A percentile compares a stretch with the other conserved stretches of the same genome.
Evolutionary conservation across 2,329 filamentous ascomycete species (phyloP).

Genomic region (Pezicula neosporulosa): DNA sequence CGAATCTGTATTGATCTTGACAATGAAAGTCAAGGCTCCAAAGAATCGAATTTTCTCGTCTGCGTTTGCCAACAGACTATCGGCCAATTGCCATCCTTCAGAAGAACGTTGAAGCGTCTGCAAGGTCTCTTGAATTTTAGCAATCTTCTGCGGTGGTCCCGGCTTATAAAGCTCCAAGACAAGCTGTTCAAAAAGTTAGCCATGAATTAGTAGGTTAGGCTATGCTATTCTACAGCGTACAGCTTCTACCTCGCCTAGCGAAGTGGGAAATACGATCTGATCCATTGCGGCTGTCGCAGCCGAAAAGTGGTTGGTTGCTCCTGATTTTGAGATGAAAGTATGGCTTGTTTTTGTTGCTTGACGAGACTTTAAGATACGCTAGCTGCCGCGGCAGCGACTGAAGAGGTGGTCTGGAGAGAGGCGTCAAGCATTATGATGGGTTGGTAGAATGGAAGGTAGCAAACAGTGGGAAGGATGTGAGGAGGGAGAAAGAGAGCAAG

Average conservation of each 20-base stretch:
- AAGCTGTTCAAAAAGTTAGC: conserved; percentile 27
- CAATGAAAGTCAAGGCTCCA: conserved; percentile 85
- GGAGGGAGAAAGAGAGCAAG: no score
- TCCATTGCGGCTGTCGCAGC: neutral
- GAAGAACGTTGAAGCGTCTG: conserved; percentile 75
- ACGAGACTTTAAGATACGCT: no score
- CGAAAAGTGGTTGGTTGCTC: conserved; percentile 18
- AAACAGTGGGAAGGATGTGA: no score
- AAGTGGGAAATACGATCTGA: neutral
- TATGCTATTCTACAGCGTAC: neutral
- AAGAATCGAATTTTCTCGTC: conserved; percentile 85
- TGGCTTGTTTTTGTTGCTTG: no score
- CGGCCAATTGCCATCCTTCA: conserved; percentile 82
- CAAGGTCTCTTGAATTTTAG: conserved; percentile 67
- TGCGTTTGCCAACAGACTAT: conserved; percentile 65
- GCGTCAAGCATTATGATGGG: no score
- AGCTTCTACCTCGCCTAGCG: neutral
- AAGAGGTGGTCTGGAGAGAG: no score
- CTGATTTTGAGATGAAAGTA: neutral
- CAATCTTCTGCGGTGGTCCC: conserved; percentile 35
- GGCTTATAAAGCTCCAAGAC: conserved; percentile 49
- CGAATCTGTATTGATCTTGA: conserved; percentile 94
- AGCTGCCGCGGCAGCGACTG: no score
- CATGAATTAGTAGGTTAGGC: neutral
- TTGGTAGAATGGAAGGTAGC: no score